These are phyloP conservation scores for Albizia julibrissin DNA, from an alignment of 306 rosid genomes.

Conservation along the genomic window DNA sequence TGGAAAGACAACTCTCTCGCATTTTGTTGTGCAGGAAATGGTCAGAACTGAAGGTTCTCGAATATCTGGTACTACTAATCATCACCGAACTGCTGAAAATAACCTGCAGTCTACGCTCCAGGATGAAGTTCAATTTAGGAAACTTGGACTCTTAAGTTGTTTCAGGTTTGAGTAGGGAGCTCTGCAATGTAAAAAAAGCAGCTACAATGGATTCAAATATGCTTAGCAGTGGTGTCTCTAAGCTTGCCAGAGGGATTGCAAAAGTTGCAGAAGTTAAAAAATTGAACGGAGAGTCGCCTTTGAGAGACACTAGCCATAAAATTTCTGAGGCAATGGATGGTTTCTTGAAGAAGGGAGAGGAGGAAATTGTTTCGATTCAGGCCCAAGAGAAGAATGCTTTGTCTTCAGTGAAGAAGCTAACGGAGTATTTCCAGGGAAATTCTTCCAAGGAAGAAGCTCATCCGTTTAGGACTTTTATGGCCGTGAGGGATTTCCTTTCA, in stretches of 20 bases:
- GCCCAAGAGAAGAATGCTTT: slow-evolving; percentile 59
- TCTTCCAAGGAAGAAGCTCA: slow-evolving; percentile 90
- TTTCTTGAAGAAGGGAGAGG: slow-evolving; percentile 67
- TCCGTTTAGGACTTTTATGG: slow-evolving; percentile 71
- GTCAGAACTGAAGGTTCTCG: slow-evolving; percentile 79
- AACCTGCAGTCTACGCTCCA: slow-evolving; percentile 42
- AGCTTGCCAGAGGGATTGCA: slow-evolving; percentile 64
- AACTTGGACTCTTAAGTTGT: slow-evolving; percentile 91
- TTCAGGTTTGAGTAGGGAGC: slow-evolving; percentile 89
- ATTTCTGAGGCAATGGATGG: slow-evolving; percentile 65
- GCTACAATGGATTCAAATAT: slow-evolving; percentile 85
- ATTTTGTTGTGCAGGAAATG: slow-evolving; percentile 89
- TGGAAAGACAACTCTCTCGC: slow-evolving; percentile 83
- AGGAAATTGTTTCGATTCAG: slow-evolving; percentile 62
- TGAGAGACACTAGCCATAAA: slow-evolving; percentile 52
- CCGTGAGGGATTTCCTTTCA: slow-evolving; percentile 80
- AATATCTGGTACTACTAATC: slow-evolving; percentile 43
- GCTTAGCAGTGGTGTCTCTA: slow-evolving; percentile 66
- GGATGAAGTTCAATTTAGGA: slow-evolving; percentile 66
- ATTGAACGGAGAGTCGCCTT: slow-evolving; percentile 54
- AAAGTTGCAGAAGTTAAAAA: slow-evolving; percentile 60
- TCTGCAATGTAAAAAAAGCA: slow-evolving; percentile 74
- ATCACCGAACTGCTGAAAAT: slow-evolving; percentile 35
- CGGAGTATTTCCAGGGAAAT: slow-evolving; percentile 85
- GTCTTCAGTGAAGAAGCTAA: slow-evolving; percentile 72